Evolutionary conservation across 805 yeast species (phyloP).

Genomic region (Pichia cabralensis): DNA sequence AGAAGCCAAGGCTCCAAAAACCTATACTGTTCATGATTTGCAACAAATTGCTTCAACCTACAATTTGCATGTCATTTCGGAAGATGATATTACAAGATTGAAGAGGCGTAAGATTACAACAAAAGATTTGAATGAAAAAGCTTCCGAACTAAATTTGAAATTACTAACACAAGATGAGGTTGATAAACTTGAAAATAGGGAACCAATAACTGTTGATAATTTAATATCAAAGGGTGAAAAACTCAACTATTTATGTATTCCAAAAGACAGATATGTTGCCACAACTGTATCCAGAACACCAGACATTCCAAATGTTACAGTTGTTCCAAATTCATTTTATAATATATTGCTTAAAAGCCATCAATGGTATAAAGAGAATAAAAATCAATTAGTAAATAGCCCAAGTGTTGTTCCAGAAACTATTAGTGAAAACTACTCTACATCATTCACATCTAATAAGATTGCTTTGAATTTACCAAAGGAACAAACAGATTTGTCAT

Average conservation of each 20-base stretch:
- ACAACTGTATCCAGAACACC: constrained; percentile 50
- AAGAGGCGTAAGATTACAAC: constrained; percentile 22
- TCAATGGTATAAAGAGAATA: constrained; percentile 22
- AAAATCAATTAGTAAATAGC: neutral
- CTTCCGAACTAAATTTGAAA: constrained; percentile 32
- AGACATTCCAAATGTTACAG: constrained; percentile 47
- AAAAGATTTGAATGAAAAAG: constrained; percentile 27
- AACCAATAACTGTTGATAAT: constrained; percentile 12
- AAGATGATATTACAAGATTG: constrained; percentile 24
- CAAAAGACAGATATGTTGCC: constrained; percentile 49
- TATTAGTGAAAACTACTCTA: constrained; percentile 7
- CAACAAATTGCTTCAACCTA: constrained; percentile 18
- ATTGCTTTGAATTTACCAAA: neutral
- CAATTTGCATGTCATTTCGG: constrained; percentile 27
- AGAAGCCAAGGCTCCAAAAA: constrained; percentile 4
- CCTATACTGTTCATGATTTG: constrained; percentile 8
- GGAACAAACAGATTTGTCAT: constrained; percentile 11
- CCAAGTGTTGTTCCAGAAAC: constrained; percentile 1
- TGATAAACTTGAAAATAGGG: constrained; percentile 10
- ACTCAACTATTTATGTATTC: constrained; percentile 44
- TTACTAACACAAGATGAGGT: constrained; percentile 23
- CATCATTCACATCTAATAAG: constrained; percentile 6
- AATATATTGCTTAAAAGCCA: constrained; percentile 41
- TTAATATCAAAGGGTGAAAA: constrained; percentile 33
- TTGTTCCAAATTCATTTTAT: constrained; percentile 56